Evolutionary conservation across 768 basidiomycete species (phyloP).

Genomic region (Pholiota microspora): DNA sequence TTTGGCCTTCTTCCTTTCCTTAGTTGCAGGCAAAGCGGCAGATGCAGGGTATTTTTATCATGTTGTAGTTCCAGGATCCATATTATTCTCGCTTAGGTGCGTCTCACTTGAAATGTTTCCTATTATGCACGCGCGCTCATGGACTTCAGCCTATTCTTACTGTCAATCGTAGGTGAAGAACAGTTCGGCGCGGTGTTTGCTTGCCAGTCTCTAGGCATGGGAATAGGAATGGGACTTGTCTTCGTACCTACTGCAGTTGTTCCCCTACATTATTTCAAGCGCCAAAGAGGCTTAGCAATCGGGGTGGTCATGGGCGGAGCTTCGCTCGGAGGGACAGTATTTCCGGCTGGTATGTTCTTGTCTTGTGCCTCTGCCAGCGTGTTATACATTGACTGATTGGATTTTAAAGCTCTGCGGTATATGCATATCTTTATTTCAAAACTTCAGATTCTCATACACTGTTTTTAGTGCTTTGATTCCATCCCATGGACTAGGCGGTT

Average conservation of each 20-base stretch:
- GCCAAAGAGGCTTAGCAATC: conserved; percentile 34
- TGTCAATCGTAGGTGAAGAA: conserved; percentile 40
- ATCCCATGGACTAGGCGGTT: conserved; percentile 25
- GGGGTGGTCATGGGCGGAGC: conserved; percentile 45
- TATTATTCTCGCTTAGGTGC: conserved; percentile 24
- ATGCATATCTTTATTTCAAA: neutral
- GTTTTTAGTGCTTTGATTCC: conserved; percentile 17
- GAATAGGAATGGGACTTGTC: conserved; percentile 45
- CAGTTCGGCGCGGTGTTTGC: conserved; percentile 50
- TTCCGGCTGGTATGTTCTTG: conserved; percentile 26
- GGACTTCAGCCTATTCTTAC: conserved; percentile 33
- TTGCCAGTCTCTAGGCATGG: conserved; percentile 55
- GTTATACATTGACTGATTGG: neutral
- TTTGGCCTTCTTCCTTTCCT: conserved; percentile 38
- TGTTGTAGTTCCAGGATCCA: conserved; percentile 22
- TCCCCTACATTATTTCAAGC: conserved; percentile 44
- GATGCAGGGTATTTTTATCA: conserved; percentile 46
- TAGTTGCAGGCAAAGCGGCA: conserved; percentile 40
- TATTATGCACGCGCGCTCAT: conserved; percentile 7
- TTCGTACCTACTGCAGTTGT: conserved; percentile 49
- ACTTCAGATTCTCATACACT: neutral
- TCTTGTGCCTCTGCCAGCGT: no score
- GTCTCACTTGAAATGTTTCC: neutral
- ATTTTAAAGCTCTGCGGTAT: conserved; percentile 22
- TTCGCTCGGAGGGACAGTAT: conserved; percentile 32